phyloP scores from a whole-genome alignment of 768 basidiomycete genomes.

The Scleroderma citrinum region DNA sequence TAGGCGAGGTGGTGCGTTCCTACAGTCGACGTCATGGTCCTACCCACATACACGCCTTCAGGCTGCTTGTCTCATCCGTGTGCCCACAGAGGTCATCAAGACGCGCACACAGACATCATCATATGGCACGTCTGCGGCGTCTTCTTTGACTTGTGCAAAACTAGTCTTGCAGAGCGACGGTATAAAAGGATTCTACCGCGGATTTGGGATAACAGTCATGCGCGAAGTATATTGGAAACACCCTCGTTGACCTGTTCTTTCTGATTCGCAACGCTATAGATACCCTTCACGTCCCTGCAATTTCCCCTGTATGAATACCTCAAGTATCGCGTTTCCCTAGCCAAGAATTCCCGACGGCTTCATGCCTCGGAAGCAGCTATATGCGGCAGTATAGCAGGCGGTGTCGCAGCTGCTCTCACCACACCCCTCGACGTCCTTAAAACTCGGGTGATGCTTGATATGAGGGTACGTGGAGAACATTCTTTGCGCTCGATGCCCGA shows the following conservation, averaged over 20 bases:
- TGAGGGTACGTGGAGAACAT: slow-evolving; percentile 49
- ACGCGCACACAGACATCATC: slow-evolving; percentile 84
- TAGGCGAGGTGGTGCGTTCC: slow-evolving; percentile 50
- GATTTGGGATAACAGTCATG: slow-evolving; percentile 76
- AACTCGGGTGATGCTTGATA: slow-evolving; percentile 94
- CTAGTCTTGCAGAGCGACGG: slow-evolving; percentile 59
- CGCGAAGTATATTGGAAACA: slow-evolving; percentile 42
- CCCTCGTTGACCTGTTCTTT: slow-evolving; percentile 2
- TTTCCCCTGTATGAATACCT: slow-evolving; percentile 93
- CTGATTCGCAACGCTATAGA: slow-evolving; percentile 40
- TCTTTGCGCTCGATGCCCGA: background rate
- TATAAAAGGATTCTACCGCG: slow-evolving; percentile 77
- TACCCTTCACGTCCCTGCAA: slow-evolving; percentile 94
- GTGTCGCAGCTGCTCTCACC: slow-evolving; percentile 80
- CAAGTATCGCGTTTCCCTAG: slow-evolving; percentile 58
- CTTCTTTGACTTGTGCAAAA: slow-evolving; percentile 56
- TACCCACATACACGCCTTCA: slow-evolving; percentile 22
- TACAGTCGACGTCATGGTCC: slow-evolving; percentile 5
- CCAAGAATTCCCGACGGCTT: slow-evolving; percentile 49
- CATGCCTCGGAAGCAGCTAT: slow-evolving; percentile 73
- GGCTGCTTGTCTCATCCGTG: slow-evolving; percentile 88
- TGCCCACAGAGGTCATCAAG: slow-evolving; percentile 96
- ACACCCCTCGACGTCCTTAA: slow-evolving; percentile 97
- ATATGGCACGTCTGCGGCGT: slow-evolving; percentile 52
- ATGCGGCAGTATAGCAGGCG: slow-evolving; percentile 90